Evolutionary conservation across 257 asterid genomes (phyloP), one percentile per base, ranked within the genome.

Genomic region (Salvia rosmarinus): DNA sequence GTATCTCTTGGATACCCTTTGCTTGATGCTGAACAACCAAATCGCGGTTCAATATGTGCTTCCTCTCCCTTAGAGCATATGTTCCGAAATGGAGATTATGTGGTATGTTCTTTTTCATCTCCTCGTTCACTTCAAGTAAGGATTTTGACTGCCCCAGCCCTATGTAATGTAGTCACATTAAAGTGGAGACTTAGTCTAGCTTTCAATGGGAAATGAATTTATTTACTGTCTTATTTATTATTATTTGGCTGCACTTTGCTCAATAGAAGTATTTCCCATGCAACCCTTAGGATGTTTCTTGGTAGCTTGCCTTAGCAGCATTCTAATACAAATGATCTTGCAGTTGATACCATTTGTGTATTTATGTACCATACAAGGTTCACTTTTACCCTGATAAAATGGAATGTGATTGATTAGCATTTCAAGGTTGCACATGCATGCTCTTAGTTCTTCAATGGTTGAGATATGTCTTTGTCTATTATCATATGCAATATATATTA

Each of bases 21-120:
- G 40, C 42, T 62, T 63, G 78, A 66, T 35, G 19, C 51, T 17
- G 80, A 79, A 69, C 77, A 80, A 70, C 72, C 75, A 71, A 80
- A 60, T 67, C 54, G 68, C 34, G 76, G 67, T 77, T 71, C 88
- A 66, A 71, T 46, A 66, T 72, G 73, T 72, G 75, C 79, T 50
- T 78, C 87, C 71, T 78, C 81, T 76, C 77, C 80, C 67, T 78
- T 86, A 42, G 84, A 77, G 72, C 66, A 80, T 70, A 75, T 65
- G 19, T 85, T 90, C 74, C 84, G 74, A 76, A 85, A 30, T 60
- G 98, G 98, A 59, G 98, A 93, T 78, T 90, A 93, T 74, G 98
- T 93, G 96, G 98, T 93, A 85, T 65, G 79, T 64, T 77, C 70
- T n/a, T 47, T 47, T 42, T 21, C 42, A 4, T 63, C 64, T 58